These are phyloP conservation scores for Suillus variegatus DNA, from an alignment of 768 basidiomycete species.

Conservation along the genomic window DNA sequence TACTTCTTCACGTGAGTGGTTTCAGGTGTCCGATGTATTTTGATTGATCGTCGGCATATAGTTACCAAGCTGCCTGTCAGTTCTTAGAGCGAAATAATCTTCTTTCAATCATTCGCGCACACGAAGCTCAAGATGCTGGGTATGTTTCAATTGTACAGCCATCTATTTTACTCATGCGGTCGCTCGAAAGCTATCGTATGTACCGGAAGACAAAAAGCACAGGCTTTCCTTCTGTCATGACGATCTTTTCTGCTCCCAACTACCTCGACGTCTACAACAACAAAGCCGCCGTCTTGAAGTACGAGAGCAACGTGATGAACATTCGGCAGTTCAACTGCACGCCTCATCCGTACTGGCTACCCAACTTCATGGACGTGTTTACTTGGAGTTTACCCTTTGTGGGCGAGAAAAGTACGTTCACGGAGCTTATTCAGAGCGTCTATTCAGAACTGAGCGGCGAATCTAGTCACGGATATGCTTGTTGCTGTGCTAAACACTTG, in stretches of 20 bases:
- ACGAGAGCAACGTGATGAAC: constrained; percentile 98
- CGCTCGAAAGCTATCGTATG: constrained; percentile 80
- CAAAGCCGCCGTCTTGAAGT: constrained; percentile 98
- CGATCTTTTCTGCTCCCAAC: constrained; percentile 98
- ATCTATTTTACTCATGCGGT: neutral
- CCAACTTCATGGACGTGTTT: constrained; percentile 99
- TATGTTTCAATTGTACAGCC: constrained; percentile 35
- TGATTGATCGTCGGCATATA: constrained; percentile 31
- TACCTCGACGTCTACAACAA: constrained; percentile 99
- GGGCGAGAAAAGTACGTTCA: constrained; percentile 85
- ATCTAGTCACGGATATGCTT: constrained; percentile 94
- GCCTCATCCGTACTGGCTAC: constrained; percentile 96
- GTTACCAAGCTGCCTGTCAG: constrained; percentile 94
- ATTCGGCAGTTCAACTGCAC: constrained; percentile 98
- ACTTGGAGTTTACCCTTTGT: constrained; percentile 99
- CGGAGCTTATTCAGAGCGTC: neutral
- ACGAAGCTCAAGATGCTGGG: constrained; percentile 99
- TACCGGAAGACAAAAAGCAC: constrained; percentile 98
- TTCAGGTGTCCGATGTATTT: neutral
- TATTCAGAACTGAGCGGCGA: constrained; percentile 10
- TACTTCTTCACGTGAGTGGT: constrained; percentile 83
- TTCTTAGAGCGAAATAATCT: constrained; percentile 98
- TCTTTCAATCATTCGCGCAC: constrained; percentile 94
- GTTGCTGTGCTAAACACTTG: constrained; percentile 96
- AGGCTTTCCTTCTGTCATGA: constrained; percentile 99